Evolutionary conservation across 345 rosid species (phyloP).

Genomic region (Gossypium longicalyx): DNA sequence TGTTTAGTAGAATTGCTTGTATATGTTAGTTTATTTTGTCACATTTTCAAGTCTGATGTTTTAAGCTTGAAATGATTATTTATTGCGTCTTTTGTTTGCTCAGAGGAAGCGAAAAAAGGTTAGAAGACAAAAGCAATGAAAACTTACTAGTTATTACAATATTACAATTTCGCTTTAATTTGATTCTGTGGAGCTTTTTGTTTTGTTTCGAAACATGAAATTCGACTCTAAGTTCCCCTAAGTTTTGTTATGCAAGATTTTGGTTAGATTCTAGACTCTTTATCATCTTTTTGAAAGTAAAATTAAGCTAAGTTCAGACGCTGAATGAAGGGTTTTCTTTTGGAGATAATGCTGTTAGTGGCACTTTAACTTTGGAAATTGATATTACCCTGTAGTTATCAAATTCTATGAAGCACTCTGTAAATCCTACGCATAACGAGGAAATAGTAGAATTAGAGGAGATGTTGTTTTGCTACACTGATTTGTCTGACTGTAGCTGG

Average conservation of each 20-base stretch:
- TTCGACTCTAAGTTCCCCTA: background rate
- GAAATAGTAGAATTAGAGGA: background rate
- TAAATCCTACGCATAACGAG: background rate
- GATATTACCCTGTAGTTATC: background rate
- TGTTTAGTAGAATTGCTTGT: conserved; percentile 7
- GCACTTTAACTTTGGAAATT: background rate
- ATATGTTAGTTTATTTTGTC: conserved; percentile 2
- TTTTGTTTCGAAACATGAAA: background rate
- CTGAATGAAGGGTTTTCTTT: background rate
- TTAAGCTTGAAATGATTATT: background rate
- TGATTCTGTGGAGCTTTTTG: background rate
- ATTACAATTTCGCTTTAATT: background rate
- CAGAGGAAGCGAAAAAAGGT: background rate
- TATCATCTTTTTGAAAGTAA: background rate
- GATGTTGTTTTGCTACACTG: background rate
- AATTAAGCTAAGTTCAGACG: background rate
- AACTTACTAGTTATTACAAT: background rate
- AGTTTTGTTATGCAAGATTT: background rate
- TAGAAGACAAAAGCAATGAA: background rate
- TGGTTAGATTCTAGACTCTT: background rate
- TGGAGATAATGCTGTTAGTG: background rate
- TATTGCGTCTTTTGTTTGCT: background rate
- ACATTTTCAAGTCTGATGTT: background rate
- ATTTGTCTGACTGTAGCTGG: conserved; percentile 1
- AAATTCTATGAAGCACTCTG: background rate